phyloP scores from a whole-genome alignment of 257 asterid species.

The Solanum gandarillasii region DNA sequence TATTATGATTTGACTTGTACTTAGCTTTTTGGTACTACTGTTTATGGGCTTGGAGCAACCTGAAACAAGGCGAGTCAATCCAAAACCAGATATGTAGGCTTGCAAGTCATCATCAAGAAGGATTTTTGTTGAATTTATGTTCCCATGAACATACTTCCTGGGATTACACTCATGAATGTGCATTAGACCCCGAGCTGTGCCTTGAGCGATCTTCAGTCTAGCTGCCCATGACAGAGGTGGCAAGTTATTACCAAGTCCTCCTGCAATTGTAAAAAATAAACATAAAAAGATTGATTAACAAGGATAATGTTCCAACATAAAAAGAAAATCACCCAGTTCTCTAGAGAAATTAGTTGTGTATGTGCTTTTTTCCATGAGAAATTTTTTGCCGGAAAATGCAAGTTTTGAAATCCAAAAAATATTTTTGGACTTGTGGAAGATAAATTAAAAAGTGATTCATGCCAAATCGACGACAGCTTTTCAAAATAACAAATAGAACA shows the following conservation, averaged over 20 bases:
- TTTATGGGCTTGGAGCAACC: slow-evolving; percentile 27
- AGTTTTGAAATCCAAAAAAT: background rate
- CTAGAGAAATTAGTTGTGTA: background rate
- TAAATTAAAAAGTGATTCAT: background rate
- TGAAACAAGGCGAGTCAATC: slow-evolving; percentile 53
- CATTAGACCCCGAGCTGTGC: slow-evolving; percentile 47
- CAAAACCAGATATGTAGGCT: slow-evolving; percentile 75
- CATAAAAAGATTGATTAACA: background rate
- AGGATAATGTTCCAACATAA: background rate
- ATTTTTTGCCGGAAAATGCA: background rate
- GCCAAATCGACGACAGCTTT: background rate
- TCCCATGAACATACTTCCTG: slow-evolving; percentile 61
- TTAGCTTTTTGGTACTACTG: slow-evolving; percentile 27
- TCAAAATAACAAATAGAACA: background rate
- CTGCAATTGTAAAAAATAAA: slow-evolving; percentile 20
- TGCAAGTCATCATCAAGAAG: slow-evolving; percentile 76
- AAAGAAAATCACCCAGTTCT: background rate
- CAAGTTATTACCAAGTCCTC: slow-evolving; percentile 48
- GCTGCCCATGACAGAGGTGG: slow-evolving; percentile 63
- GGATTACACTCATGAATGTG: slow-evolving; percentile 92
- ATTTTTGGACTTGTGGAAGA: background rate
- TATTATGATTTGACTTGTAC: slow-evolving; percentile 10
- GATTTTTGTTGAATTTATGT: slow-evolving; percentile 68
- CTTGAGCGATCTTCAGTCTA: slow-evolving; percentile 61
- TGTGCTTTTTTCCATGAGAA: background rate